Percentiles rank a stretch among this genome's conserved stretches.
Conservation (phyloP, 2,329 filamentous ascomycete species). For the Triangularia verruculosa region DNA sequence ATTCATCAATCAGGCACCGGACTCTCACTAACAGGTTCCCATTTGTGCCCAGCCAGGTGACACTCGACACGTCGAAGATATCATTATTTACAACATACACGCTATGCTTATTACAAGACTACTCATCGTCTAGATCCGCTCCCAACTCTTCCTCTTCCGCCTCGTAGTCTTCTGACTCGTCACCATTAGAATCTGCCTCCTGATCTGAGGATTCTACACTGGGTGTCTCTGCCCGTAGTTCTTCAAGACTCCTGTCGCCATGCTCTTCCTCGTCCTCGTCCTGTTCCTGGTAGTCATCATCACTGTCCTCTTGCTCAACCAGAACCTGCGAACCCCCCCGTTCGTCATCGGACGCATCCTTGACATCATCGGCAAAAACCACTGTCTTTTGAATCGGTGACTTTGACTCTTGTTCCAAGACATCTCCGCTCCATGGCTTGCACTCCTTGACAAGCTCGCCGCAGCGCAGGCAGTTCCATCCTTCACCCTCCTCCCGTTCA, state of each 20-base stretch:
- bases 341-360: slow-evolving; percentile 25
- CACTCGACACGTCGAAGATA: background rate
- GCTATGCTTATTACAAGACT: background rate
- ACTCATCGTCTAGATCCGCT: slow-evolving; percentile 24
- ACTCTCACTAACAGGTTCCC: no score
- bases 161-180: slow-evolving; percentile 32
- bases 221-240: slow-evolving; percentile 11
- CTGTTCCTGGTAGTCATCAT: slow-evolving; percentile 5
- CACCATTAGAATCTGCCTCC: slow-evolving; percentile 18
- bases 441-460: slow-evolving; percentile 81
- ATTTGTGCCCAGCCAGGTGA: no score
- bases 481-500: slow-evolving; percentile 89
- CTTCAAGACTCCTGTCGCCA: slow-evolving; percentile 1
- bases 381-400: slow-evolving; percentile 53
- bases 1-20: no score
- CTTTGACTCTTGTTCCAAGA: slow-evolving; percentile 58
- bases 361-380: slow-evolving; percentile 57
- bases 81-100: slow-evolving; percentile 1
- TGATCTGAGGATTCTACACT: slow-evolving; percentile 19
- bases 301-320: slow-evolving; percentile 9
- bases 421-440: slow-evolving; percentile 87
- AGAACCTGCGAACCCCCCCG: slow-evolving; percentile 4
- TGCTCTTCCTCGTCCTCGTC: background rate
- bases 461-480: slow-evolving; percentile 88
- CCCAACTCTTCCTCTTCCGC: slow-evolving; percentile 33